Evolutionary conservation across 75 land plant species (phyloP), one percentile per base, ranked within the genome.

Genomic region (Pinus tabuliformis): DNA sequence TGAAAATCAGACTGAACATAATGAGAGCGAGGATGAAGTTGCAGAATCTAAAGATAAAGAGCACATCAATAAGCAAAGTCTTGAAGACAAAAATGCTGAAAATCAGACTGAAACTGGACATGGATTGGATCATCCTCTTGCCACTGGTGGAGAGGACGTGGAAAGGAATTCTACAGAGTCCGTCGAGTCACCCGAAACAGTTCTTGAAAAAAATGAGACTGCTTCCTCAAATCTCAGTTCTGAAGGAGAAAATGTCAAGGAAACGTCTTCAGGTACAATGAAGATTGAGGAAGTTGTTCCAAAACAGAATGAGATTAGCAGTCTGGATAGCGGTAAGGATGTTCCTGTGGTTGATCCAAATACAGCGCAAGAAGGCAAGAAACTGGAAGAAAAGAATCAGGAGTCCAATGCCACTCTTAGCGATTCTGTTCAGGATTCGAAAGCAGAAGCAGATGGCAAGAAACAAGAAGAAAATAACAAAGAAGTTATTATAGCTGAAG

Each of bases 351-450:
- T 15, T 7, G 57, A 26, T 73, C 16, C 74, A 54, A 56, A 73
- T 54, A 56, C 58, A 73, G 14, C 26, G 58, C 14, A 52, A 26
- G 74, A 56, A 54, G 74, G 15, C 17, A 79, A 81, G 64, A 78
- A 80, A 58, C 52, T 66, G 54, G 83, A 83, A 66, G 83, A 81
- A 58, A 59, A 79, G 18, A 75, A 81, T 54, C 73, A 74, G 45
- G 78, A 65, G 8, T 77, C 81, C 58, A 70, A 87, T 79, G 76
- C 26, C 22, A 56, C 70, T 52, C 68, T 79, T 33, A 75, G 61
- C 78, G 77, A 66, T 54, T 79, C 78, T 56, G 49, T 57, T 6
- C 49, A 60, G 58, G 59, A 79, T 57, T 13, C 59, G 8, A 21
- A 70, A 12, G 63, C 66, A 8, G 59, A 77, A 42, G 13, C 56